Evolutionary conservation across 2,329 filamentous ascomycete species (phyloP), one percentile per base, ranked within the genome.

Genomic region (Colletotrichum karsti): DNA sequence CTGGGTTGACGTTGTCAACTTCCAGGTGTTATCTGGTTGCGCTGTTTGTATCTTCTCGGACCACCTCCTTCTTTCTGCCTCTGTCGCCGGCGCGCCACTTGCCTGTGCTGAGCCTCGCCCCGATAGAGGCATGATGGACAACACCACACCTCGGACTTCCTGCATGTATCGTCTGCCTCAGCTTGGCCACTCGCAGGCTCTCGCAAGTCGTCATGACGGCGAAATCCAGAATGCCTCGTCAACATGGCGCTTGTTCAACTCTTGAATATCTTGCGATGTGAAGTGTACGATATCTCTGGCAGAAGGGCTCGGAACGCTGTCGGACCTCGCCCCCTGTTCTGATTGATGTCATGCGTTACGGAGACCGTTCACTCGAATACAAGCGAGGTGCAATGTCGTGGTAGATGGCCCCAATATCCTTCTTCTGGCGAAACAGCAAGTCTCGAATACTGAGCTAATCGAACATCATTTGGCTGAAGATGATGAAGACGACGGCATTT

Each of bases 21-120:
- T 61, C 24, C 15, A 67, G 13, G 53, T 66, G 35, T 26, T 39
- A 64, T 64, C 53, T 58, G 60, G 20, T 58, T 58, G 64, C 39
- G 53, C 46, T 28, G 20, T 24, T 44, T 44, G 64, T 67, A 51
- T 58, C 53, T 53, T 57, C 53, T 33, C 37, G 44, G 59, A 37
- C 26, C 53, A 51, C 53, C 60, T 58, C 60, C 60, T 63, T 39
- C 30, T 44, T 64, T 58, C 39, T 37, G 50, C 22, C 41, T 55
- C 41, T 54, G 33, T 37, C 24, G 33, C 24, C 20, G 58, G 39
- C 51, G 48, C 51, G 59, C 58, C 44, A 67, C 59, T 63, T 63
- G 51, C 39, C 28, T 63, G 53, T 22, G 44, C 64, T 53, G 64
- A 67, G 53, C 59, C 53, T 67, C 59, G 64, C 60, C 53, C 60